phyloP scores from a whole-genome alignment of 2,329 filamentous ascomycete species.

The Fulvia fulva region DNA sequence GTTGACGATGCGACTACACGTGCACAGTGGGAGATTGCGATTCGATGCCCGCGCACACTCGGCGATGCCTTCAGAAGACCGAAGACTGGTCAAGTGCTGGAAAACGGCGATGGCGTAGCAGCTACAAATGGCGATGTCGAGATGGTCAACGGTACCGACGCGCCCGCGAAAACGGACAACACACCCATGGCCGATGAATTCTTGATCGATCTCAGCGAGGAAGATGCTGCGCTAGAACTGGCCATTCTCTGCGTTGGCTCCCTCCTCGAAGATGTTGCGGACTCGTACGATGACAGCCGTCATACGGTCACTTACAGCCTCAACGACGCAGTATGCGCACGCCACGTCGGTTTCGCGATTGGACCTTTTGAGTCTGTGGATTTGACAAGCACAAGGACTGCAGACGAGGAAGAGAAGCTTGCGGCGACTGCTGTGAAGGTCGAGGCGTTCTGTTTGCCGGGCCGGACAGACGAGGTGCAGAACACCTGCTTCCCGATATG shows the following conservation, averaged over 20 bases:
- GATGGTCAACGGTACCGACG: constrained; percentile 38
- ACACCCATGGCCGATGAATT: constrained; percentile 36
- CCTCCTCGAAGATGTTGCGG: constrained; percentile 72
- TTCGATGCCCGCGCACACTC: constrained; percentile 80
- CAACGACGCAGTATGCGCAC: constrained; percentile 69
- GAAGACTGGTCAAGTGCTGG: constrained; percentile 20
- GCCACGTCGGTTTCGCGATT: constrained; percentile 88
- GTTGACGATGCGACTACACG: constrained; percentile 79
- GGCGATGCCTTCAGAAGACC: constrained; percentile 62
- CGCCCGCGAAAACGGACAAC: constrained; percentile 8
- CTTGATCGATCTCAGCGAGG: constrained; percentile 54
- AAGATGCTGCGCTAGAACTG: constrained; percentile 85
- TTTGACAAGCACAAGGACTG: constrained; percentile 74
- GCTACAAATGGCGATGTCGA: constrained; percentile 27
- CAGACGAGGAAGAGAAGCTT: constrained; percentile 86
- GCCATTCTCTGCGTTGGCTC: constrained; percentile 88
- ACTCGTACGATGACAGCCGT: constrained; percentile 71
- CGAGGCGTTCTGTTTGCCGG: constrained; percentile 85
- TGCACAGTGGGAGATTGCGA: constrained; percentile 81
- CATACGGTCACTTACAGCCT: constrained; percentile 86
- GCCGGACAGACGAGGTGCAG: constrained; percentile 73
- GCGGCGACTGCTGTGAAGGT: constrained; percentile 84
- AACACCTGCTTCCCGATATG: constrained; percentile 85
- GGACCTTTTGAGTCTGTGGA: constrained; percentile 94
- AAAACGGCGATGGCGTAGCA: constrained; percentile 39